Evolutionary conservation across 768 basidiomycete species (phyloP), one percentile per base, ranked within the genome.

Genomic region (Lepiota subincarnata): DNA sequence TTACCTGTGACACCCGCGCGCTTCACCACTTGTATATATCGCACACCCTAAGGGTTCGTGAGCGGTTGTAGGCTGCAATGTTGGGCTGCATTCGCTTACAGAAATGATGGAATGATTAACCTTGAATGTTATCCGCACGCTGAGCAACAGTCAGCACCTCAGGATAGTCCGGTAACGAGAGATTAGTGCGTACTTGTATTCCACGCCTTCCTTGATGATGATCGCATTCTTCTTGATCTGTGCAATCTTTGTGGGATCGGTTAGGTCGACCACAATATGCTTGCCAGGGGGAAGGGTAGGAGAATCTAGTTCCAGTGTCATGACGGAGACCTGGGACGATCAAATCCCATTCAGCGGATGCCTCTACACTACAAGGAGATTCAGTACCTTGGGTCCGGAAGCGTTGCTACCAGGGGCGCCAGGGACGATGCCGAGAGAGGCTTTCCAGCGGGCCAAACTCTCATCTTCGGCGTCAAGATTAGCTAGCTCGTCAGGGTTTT

Each of bases 391-490:
- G 47, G 89, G 88, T 12, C 81, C 82, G 59, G 56, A 69, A 12
- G 73, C 66, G 16, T 65, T 71, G 12, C 65, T 71, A 11, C 45
- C 24, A 3, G 65, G 22, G 16, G 66, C 74, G 24, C 80, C 84
- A 31, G 82, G 77, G 48, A 80, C 78, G 56, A 98, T 84, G 49
- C 96, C 96, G 22, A 98, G 78, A 49, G 87, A 92, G 36, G 91
- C 92, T 68, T 98, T 98, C 96, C 96, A 98, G 58, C 92, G 85
- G 28, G 87, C 85, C 62, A 98, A 79, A 68, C 90, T 92, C 71
- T 97, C 95, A 67, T 98, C 95, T 57, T 89, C 78, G 26, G 87
- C 85, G 71, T 97, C 95, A 40, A 96, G 81, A 36, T 84, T 71
- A 20, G 90, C 87, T 41, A 92, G 90, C 67, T 95, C 91, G 20